A percentile compares a stretch with the other conserved stretches of the same genome.
Evolutionary conservation across 1,284 basidiomycete species (phyloP).

Genomic region (Apiotrichum veenhuisii): DNA sequence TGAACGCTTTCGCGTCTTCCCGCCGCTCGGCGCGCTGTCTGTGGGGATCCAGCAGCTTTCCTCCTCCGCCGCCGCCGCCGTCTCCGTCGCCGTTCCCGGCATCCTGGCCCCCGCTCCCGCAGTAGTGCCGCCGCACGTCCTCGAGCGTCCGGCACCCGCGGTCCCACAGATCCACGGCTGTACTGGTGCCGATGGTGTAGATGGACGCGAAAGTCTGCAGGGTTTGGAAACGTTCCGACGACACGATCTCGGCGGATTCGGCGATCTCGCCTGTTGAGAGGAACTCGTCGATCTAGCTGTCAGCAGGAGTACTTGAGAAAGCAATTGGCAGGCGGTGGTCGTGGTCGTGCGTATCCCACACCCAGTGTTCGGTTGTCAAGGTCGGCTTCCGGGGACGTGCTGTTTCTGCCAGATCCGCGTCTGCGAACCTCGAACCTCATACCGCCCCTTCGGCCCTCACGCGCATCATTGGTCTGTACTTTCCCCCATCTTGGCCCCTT

Average conservation of each 20-base stretch:
- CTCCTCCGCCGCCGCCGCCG: too few relatives aligned
- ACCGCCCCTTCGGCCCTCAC: too few relatives aligned
- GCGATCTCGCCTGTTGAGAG: slow-evolving; percentile 36
- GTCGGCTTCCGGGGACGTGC: too few relatives aligned
- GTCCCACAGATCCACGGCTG: slow-evolving; percentile 43
- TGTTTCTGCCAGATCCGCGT: too few relatives aligned
- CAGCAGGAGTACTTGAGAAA: too few relatives aligned
- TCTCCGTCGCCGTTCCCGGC: too few relatives aligned
- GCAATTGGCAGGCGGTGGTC: neutral
- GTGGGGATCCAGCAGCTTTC: slow-evolving; percentile 21
- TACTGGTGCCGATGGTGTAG: slow-evolving; percentile 43
- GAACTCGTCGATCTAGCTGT: slow-evolving; percentile 47
- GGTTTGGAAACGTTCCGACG: slow-evolving; percentile 33
- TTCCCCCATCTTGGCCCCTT: too few relatives aligned
- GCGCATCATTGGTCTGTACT: too few relatives aligned
- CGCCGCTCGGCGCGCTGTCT: slow-evolving; percentile 24
- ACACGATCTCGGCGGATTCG: slow-evolving; percentile 37
- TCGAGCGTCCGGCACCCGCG: slow-evolving; percentile 40
- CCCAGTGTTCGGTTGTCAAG: too few relatives aligned
- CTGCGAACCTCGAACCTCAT: too few relatives aligned
- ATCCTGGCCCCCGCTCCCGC: too few relatives aligned
- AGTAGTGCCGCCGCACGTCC: slow-evolving; percentile 39
- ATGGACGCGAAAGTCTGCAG: slow-evolving; percentile 40
- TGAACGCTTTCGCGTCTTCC: slow-evolving; percentile 28
- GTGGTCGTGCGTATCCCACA: too few relatives aligned